These are phyloP conservation scores for Euphorbia schlechtendalii DNA, from an alignment of 441 rosid genomes.

Conservation along the genomic window DNA sequence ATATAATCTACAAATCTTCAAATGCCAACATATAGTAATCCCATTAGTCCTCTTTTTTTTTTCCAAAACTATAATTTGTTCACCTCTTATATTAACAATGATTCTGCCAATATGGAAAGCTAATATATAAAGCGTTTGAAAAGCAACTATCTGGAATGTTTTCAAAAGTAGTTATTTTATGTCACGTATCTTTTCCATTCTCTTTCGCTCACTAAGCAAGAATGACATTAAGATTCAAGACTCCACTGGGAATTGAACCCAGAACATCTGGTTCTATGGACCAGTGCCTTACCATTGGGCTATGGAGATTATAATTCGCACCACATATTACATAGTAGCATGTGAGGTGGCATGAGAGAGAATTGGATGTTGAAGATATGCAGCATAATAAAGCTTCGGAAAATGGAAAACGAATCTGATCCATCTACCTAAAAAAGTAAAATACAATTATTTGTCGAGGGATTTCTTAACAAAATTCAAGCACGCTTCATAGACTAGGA, in stretches of 20 bases:
- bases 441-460: not conserved
- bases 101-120: not conserved
- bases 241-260: conserved; percentile 98
- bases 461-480: not conserved
- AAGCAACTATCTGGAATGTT: not conserved
- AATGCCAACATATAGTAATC: not conserved
- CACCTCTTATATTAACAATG: not conserved
- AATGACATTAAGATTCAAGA: conserved; percentile 38
- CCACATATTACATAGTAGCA: not conserved
- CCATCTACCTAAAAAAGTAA: not conserved
- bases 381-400: not conserved
- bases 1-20: not conserved
- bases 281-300: conserved; percentile 95
- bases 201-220: not conserved
- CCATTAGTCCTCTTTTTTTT: too few relatives aligned
- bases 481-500: not conserved
- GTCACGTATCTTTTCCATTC: not conserved
- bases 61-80: not conserved
- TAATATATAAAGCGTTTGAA: not conserved
- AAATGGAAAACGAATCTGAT: not conserved
- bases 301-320: not conserved
- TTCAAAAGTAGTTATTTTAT: not conserved
- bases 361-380: not conserved
- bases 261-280: conserved; percentile 96
- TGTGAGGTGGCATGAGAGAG: not conserved